Evolutionary conservation across 73 alveolate genomes (phyloP), one percentile per base, ranked within the genome.

Genomic region (Stentor coeruleus): DNA sequence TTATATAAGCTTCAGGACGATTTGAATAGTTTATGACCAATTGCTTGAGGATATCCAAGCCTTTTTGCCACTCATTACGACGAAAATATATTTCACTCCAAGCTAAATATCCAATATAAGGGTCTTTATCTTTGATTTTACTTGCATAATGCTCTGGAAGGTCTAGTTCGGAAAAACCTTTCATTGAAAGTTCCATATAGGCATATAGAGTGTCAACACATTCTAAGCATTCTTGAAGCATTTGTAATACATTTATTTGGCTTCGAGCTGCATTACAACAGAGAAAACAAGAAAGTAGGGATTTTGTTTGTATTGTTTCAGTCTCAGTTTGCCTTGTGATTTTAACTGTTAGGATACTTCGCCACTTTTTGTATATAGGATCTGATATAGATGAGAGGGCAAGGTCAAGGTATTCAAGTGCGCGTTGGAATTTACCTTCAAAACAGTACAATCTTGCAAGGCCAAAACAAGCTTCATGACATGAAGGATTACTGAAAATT

Each of bases 381-480:
- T 89, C 94, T 35, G 82, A 75, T 33, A 28, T 33, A 33, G 35
- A 37, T 59, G 66, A 20, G 0, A 79, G 3, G 2, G 94, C 91
- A 39, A 39, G 30, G 3, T 15, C 6, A 20, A 89, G 39, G 37
- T 74, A 80, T 36, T 89, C 87, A 37, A 79, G 35, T 3, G 94
- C 94, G 42, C 30, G 31, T 1, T 77, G 88, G 39, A 76, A 57
- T 59, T 55, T 80, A 28, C 85, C 79, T 40, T 59, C 66, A 38
- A 83, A 85, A 38, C 66, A 79, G 39, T 80, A 80, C 2, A 89
- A 59, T 81, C 82, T 88, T 1, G 88, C 87, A 30, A 89, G 76
- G 14, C 91, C 91, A 59, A 81, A 85, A 38, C 49, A 77, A 0
- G 94, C 94, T 60, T 89, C 94, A 73, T 89, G 91, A 0, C 91